Evolutionary conservation across 2,329 filamentous ascomycete genomes (phyloP), one percentile per base, ranked within the genome.

Genomic region (Penicillium thymicola): DNA sequence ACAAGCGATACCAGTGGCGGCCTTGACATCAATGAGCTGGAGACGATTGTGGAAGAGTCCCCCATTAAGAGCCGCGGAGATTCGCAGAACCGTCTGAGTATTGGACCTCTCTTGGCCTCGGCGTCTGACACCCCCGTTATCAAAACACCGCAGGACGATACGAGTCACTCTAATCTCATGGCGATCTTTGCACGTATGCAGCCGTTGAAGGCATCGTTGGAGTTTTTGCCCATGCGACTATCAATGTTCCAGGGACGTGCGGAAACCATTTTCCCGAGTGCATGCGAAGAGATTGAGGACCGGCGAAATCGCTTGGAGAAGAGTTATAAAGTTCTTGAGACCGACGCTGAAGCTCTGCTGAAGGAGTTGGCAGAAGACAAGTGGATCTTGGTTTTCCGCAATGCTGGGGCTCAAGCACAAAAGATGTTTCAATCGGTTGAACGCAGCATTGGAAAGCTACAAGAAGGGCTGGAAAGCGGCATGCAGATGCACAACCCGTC

Each of bases 401-500:
- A 94, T 62, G 94, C 94, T 16, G 92, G 92, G 14, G 84, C 89
- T 55, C 92, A 97, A 74, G 93, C 94, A 5, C 86, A 94, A 65
- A 96, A 96, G 78, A 96, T 99, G 92, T 93, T 91, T 70, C 91
- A 96, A 65, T 97, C 92, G 4, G 90, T 97, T 23, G 90, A 95
- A 70, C 84, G 93, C 61, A 96, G 92, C 70, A 85, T 95, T 57
- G 76, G 80, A 45, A 96, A 96, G 75, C 81, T 99, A 36, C 86
- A 84, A 60, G 91, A 96, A 69, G 87, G 86, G 4, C 79, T 96
- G 16, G 90, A 96, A 57, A 81, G 85, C 11, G 87, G 87, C 8
- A 81, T 88, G 67, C 88, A 94, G 62, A 75, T 91, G 57, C 88
- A 87, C 13, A 90, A 89, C 67, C 85, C 85, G 23, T 79, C 86